Conservation (phyloP, 2,329 filamentous ascomycete genomes). For the Fusarium sublunatum region DNA sequence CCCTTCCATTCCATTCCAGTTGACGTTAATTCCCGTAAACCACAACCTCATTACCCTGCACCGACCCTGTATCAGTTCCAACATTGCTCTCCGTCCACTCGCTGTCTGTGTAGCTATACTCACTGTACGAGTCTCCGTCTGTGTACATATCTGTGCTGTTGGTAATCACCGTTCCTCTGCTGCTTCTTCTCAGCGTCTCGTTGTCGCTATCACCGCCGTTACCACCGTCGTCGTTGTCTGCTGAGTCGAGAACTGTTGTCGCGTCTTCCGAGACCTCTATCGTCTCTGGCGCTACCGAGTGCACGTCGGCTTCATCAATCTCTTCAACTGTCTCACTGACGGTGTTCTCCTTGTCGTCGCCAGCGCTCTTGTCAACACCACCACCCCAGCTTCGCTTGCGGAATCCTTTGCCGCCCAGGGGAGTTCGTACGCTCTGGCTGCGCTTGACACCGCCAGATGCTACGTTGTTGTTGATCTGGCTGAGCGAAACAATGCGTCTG, state of each 20-base stretch:
- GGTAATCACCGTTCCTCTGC: slow-evolving; percentile 61
- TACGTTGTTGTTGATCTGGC: slow-evolving; percentile 85
- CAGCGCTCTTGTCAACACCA: slow-evolving; percentile 60
- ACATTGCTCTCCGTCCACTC: slow-evolving; percentile 62
- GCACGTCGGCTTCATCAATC: slow-evolving; percentile 50
- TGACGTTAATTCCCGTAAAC: slow-evolving; percentile 47
- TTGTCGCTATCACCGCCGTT: slow-evolving; percentile 60
- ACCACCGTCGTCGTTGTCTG: slow-evolving; percentile 37
- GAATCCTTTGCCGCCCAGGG: slow-evolving; percentile 58
- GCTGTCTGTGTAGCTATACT: slow-evolving; percentile 57
- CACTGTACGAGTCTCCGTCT: slow-evolving; percentile 54
- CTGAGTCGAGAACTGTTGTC: slow-evolving; percentile 40
- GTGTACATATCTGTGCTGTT: slow-evolving; percentile 53
- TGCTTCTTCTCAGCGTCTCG: slow-evolving; percentile 61
- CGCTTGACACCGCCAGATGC: slow-evolving; percentile 74
- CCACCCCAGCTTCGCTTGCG: slow-evolving; percentile 79
- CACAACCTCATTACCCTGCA: slow-evolving; percentile 51
- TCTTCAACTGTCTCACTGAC: slow-evolving; percentile 74
- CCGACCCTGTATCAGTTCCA: slow-evolving; percentile 43
- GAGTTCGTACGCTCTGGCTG: slow-evolving; percentile 80
- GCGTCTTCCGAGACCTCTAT: slow-evolving; percentile 41
- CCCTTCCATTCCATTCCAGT: slow-evolving; percentile 26
- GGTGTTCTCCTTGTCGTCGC: slow-evolving; percentile 70
- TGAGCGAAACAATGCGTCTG: slow-evolving; percentile 88
- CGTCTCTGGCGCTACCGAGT: slow-evolving; percentile 29